These are phyloP conservation scores for Claviceps paspali DNA, from an alignment of 2,329 filamentous ascomycete species.

Conservation along the genomic window DNA sequence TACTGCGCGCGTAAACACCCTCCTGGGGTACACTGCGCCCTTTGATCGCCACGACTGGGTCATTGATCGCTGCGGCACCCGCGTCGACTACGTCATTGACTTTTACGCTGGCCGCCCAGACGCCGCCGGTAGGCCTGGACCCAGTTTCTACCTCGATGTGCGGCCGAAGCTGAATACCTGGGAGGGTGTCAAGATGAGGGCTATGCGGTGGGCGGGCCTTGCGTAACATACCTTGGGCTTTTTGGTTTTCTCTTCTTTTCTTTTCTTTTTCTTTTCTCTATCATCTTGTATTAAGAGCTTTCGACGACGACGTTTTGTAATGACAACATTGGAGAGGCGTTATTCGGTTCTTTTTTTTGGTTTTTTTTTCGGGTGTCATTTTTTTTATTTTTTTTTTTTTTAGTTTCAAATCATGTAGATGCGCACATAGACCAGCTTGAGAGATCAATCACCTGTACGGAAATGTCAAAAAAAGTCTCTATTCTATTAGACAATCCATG, in stretches of 20 bases:
- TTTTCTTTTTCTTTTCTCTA: neutral
- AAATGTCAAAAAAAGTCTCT: too few relatives aligned
- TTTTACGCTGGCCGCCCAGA: slow-evolving; percentile 66
- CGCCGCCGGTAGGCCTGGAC: slow-evolving; percentile 19
- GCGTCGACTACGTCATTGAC: slow-evolving; percentile 92
- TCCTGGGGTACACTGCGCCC: slow-evolving; percentile 76
- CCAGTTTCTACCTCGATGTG: slow-evolving; percentile 53
- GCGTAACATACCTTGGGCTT: too few relatives aligned
- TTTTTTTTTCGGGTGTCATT: too few relatives aligned
- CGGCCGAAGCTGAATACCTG: slow-evolving; percentile 52
- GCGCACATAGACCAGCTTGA: neutral
- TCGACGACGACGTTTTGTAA: neutral
- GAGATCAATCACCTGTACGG: too few relatives aligned
- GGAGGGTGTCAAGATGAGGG: slow-evolving; percentile 54
- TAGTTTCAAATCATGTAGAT: neutral
- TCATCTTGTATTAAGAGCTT: neutral
- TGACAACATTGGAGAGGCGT: neutral
- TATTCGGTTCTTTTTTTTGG: neutral
- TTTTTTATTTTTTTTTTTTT: too few relatives aligned
- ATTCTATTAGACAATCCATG: too few relatives aligned
- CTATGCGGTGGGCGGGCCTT: slow-evolving; percentile 33
- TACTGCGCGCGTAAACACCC: slow-evolving; percentile 64
- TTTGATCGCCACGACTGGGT: slow-evolving; percentile 98
- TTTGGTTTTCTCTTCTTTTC: neutral
- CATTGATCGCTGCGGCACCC: slow-evolving; percentile 74